Percentiles rank a stretch among this genome's conserved stretches.
Evolutionary conservation across 495 filamentous ascomycete species (phyloP).

Genomic region (Gamarada debralockiae): DNA sequence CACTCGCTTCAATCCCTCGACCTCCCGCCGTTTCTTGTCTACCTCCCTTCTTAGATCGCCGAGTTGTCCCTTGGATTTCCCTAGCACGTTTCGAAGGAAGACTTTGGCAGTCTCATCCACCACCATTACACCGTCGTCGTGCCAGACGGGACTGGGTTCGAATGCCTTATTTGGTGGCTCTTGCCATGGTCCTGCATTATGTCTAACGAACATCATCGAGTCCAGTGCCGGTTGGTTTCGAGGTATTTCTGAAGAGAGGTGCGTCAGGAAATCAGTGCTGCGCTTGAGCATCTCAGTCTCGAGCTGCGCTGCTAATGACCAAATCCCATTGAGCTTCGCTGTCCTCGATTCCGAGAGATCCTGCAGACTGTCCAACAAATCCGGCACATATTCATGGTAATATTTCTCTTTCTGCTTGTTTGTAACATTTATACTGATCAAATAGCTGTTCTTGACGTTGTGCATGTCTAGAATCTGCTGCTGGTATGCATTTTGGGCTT

Average conservation of each 20-base stretch:
- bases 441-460: constrained; percentile 96
- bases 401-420: constrained; percentile 97
- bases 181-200: constrained; percentile 76
- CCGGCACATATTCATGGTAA: constrained; percentile 94
- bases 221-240: constrained; percentile 86
- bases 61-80: constrained; percentile 81
- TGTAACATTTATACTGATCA: constrained; percentile 91
- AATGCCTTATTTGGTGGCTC: constrained; percentile 83
- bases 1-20: constrained; percentile 66
- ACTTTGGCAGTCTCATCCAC: constrained; percentile 81
- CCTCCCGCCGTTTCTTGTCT: constrained; percentile 78
- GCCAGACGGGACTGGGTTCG: constrained; percentile 96
- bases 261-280: constrained; percentile 64
- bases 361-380: constrained; percentile 85
- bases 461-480: constrained; percentile 91
- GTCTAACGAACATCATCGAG: constrained; percentile 93
- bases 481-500: constrained; percentile 85
- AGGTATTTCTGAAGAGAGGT: constrained; percentile 74
- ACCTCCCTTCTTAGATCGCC: constrained; percentile 74
- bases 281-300: constrained; percentile 69
- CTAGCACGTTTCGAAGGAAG: constrained; percentile 85
- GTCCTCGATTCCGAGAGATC: constrained; percentile 88
- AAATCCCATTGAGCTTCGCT: constrained; percentile 76
- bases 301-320: constrained; percentile 74
- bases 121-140: constrained; percentile 82